phyloP scores from a whole-genome alignment of 345 rosid species.

The Xanthoceras sorbifolium region DNA sequence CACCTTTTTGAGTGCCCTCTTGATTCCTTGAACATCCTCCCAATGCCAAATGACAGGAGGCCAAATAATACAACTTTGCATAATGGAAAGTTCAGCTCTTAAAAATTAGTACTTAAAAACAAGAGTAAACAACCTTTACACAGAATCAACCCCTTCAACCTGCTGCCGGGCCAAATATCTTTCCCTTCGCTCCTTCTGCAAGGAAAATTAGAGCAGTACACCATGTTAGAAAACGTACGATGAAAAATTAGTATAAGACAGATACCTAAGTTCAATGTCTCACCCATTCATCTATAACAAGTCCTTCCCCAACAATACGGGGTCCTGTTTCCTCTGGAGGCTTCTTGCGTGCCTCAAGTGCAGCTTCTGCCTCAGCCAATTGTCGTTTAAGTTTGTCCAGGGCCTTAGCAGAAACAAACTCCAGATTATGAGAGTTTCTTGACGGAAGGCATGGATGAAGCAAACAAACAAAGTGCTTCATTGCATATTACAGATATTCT shows the following conservation, averaged over 20 bases:
- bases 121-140: slow-evolving; percentile 28
- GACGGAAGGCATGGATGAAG: not conserved
- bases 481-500: slow-evolving; percentile 1
- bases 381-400: slow-evolving; percentile 64
- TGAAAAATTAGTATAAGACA: not conserved
- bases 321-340: slow-evolving; percentile 58
- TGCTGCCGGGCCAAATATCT: slow-evolving; percentile 71
- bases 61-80: slow-evolving; percentile 13
- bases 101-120: slow-evolving; percentile 5
- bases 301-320: slow-evolving; percentile 58
- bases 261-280: slow-evolving; percentile 9
- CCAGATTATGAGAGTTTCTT: slow-evolving; percentile 1
- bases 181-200: slow-evolving; percentile 76
- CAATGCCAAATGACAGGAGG: not conserved
- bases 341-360: slow-evolving; percentile 57
- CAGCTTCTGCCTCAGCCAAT: slow-evolving; percentile 64
- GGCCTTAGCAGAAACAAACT: slow-evolving; percentile 32
- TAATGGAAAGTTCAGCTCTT: slow-evolving; percentile 20
- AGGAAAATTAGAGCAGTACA: not conserved
- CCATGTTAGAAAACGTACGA: not conserved
- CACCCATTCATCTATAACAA: slow-evolving; percentile 83
- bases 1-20: not conserved
- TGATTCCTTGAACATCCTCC: slow-evolving; percentile 7
- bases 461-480: not conserved
- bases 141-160: slow-evolving; percentile 49